phyloP scores from a whole-genome alignment of 2,329 filamentous ascomycete species.

The Paracamarosporium sp. region DNA sequence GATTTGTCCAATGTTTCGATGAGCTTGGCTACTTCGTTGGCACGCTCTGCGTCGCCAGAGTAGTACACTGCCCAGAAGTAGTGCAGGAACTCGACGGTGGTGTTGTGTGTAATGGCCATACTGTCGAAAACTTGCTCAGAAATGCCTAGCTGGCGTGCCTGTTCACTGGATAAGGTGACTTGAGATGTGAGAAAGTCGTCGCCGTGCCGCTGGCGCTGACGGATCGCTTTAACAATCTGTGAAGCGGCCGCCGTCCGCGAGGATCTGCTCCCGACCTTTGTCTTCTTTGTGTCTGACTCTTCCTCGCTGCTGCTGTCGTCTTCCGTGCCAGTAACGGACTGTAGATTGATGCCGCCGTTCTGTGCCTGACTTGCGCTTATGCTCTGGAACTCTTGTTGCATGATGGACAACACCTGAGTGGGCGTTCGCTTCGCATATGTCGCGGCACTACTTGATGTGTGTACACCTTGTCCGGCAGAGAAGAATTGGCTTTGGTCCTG shows the following conservation, averaged over 20 bases:
- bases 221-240: slow-evolving; percentile 71
- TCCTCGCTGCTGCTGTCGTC: slow-evolving; percentile 67
- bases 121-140: slow-evolving; percentile 63
- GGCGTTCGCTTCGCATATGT: slow-evolving; percentile 75
- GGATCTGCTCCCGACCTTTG: slow-evolving; percentile 72
- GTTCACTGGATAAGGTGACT: slow-evolving; percentile 30
- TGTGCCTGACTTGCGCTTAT: slow-evolving; percentile 37
- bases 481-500: slow-evolving; percentile 88
- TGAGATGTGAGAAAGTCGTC: slow-evolving; percentile 43
- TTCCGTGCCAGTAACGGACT: slow-evolving; percentile 70
- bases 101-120: slow-evolving; percentile 82
- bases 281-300: slow-evolving; percentile 64
- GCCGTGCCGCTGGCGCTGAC: slow-evolving; percentile 66
- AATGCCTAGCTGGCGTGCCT: slow-evolving; percentile 42
- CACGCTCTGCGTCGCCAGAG: slow-evolving; percentile 83
- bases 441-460: slow-evolving; percentile 56
- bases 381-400: slow-evolving; percentile 69
- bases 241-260: slow-evolving; percentile 69
- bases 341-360: slow-evolving; percentile 59
- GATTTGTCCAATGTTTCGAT: slow-evolving; percentile 82
- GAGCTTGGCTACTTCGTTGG: slow-evolving; percentile 79
- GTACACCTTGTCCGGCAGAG: slow-evolving; percentile 56
- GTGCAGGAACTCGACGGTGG: slow-evolving; percentile 92
- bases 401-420: slow-evolving; percentile 67
- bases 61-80: slow-evolving; percentile 96